Base-by-base conservation (phyloP, 1,284 basidiomycete genomes). In the Cerrena zonata region DNA sequence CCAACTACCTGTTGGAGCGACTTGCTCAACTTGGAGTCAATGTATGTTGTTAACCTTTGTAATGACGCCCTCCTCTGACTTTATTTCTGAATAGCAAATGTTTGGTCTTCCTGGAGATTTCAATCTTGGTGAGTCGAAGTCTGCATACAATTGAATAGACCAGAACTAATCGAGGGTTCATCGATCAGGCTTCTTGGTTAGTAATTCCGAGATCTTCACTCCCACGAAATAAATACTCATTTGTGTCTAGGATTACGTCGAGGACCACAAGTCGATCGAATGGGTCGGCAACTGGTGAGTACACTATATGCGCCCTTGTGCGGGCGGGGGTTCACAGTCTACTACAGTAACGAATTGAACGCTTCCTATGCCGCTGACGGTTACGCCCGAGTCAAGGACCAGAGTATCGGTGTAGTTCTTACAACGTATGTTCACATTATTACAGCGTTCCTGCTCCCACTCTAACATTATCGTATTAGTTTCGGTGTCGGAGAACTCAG, bases 41-140 rank as follows among this genome's bases (percentile, higher is more conserved):
- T 54, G 84, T 84, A 68, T 48, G 79, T 64, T n/a, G 55, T 53
- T 37, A 4, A 26, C 26, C 34, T 23, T 46, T 11, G 0, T 39
- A 24, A 1, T 25, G 13, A 15, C 43, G 4, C 22, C 13, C 19
- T 30, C 4, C 27, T 37, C 56, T 3, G 65, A n/a, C n/a, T n/a
- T n/a, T n/a, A n/a, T n/a, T n/a, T n/a, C n/a, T n/a, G n/a, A n/a
- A n/a, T 54, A 86, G 79, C 75, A 75, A 45, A 79, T 94, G 71
- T 94, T 94, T 56, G 93, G 93, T 30, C 81, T 94, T 0, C 92
- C 93, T 4, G 93, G 94, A 38, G 94, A 95, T 69, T 97, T 93
- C 68, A 96, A 95, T 67, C 80, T 96, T 43, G 88, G 82, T 53
- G 49, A 44, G 64, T 58, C n/a, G 30, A 25, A 40, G 7, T 18